These are phyloP conservation scores for Gossypium thurberi DNA, from an alignment of 345 rosid species.

Conservation along the genomic window DNA sequence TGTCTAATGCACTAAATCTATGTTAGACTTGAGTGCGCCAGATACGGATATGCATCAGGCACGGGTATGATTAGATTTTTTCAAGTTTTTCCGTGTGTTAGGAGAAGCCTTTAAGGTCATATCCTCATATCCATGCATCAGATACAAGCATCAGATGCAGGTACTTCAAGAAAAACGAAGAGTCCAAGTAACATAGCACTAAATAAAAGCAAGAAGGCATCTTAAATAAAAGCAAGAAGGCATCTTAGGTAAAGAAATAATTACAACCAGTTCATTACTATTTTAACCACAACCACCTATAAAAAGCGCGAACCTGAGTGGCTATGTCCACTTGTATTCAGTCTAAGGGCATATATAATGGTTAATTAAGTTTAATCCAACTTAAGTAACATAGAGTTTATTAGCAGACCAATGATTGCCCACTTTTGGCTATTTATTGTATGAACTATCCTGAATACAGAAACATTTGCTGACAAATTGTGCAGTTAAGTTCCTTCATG, in stretches of 20 bases:
- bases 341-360: background rate
- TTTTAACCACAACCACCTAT: background rate
- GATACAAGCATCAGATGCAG: too few species aligned
- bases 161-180: too few species aligned
- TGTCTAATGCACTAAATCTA: background rate
- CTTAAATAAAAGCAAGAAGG: background rate
- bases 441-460: background rate
- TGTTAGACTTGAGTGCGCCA: too few species aligned
- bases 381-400: background rate
- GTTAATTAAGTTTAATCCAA: background rate
- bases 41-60: too few species aligned
- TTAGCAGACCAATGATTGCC: background rate
- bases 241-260: background rate
- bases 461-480: background rate
- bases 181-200: too few species aligned
- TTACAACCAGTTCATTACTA: background rate
- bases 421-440: background rate
- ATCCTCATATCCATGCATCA: too few species aligned
- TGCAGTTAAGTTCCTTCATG: background rate
- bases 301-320: background rate
- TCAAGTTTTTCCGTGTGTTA: too few species aligned
- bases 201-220: background rate
- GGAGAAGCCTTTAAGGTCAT: too few species aligned
- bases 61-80: too few species aligned
- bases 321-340: background rate